Conservation (phyloP, 306 rosid genomes). For the peach (Prunus persica) region Prunus_persica_NCBIv2 NC_034013.1:15293001-15293500, state of each 20-base stretch:
- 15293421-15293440: background rate
- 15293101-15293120: background rate
- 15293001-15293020: background rate
- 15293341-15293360: constrained; percentile 7
- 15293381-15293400: background rate
- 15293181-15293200: constrained; percentile 82
- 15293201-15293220: constrained; percentile 94
- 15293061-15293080: background rate
- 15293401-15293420: background rate
- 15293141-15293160: background rate
- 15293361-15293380: constrained; percentile 2
- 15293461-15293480: constrained; percentile 5
- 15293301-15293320: constrained; percentile 87
- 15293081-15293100: background rate
- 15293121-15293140: background rate
- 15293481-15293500: constrained; percentile 67
- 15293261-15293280: constrained; percentile 97
- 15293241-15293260: constrained; percentile 69
- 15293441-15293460: constrained; percentile 13
- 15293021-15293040: background rate
- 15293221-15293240: constrained; percentile 98
- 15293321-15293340: constrained; percentile 21
- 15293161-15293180: background rate
- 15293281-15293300: constrained; percentile 94
- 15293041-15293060: background rate